These are phyloP conservation scores for Aspergillus sp. DNA, from an alignment of 2,329 filamentous ascomycete species.

Conservation along the genomic window DNA sequence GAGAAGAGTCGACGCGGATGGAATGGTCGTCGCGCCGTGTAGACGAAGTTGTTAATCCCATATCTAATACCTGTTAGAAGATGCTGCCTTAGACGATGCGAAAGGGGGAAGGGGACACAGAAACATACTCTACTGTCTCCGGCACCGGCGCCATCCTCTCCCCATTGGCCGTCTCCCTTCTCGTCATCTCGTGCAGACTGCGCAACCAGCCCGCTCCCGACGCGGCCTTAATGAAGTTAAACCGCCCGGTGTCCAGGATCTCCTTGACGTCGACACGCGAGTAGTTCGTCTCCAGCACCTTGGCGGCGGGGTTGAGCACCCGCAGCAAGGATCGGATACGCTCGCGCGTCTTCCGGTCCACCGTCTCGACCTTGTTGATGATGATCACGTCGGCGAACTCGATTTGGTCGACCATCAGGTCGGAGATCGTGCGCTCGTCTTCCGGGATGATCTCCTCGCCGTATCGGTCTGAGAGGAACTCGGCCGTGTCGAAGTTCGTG, in stretches of 20 bases:
- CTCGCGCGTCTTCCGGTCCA: constrained; percentile 47
- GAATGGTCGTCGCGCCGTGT: constrained; percentile 58
- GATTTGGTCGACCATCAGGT: constrained; percentile 74
- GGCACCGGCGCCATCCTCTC: constrained; percentile 64
- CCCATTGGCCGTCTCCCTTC: constrained; percentile 55
- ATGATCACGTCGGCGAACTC: constrained; percentile 75
- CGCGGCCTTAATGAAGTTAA: constrained; percentile 64
- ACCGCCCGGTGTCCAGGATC: constrained; percentile 65
- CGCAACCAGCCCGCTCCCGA: constrained; percentile 69
- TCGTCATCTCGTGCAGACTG: constrained; percentile 67
- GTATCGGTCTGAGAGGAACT: constrained; percentile 65
- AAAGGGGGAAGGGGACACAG: not conserved
- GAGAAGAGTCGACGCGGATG: constrained; percentile 41
- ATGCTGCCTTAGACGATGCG: not conserved
- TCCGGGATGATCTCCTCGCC: constrained; percentile 62
- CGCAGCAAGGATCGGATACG: constrained; percentile 56
- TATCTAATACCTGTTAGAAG: constrained; percentile 45
- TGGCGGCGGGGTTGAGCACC: constrained; percentile 66
- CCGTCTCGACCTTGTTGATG: constrained; percentile 68
- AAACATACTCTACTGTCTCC: constrained; percentile 63
- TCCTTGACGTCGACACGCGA: constrained; percentile 61
- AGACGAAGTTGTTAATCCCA: constrained; percentile 70
- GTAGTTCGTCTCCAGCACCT: constrained; percentile 61
- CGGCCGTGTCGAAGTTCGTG: constrained; percentile 68
- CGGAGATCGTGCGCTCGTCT: constrained; percentile 71